Evolutionary conservation across 75 land plant genomes (phyloP).

Genomic region (Picea sitchensis): DNA sequence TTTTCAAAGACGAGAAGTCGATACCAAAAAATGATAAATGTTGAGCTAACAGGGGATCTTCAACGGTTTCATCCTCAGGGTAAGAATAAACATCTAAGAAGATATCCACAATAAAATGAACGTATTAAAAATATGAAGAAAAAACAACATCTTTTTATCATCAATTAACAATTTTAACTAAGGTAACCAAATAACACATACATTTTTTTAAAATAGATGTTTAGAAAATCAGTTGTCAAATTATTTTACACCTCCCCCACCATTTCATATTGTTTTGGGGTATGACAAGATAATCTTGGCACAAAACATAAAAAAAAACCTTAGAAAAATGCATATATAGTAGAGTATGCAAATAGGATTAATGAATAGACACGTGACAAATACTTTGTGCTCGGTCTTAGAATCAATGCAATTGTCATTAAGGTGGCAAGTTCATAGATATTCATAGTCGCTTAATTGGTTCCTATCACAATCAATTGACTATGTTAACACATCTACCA

Average conservation of each 20-base stretch:
- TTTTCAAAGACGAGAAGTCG: slow-evolving; percentile 89
- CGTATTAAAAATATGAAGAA: slow-evolving; percentile 15
- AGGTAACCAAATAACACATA: background rate
- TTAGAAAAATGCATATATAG: background rate
- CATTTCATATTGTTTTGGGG: background rate
- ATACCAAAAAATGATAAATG: slow-evolving; percentile 96
- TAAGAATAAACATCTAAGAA: slow-evolving; percentile 94
- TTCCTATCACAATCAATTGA: background rate
- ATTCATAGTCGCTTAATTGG: background rate
- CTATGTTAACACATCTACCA: background rate
- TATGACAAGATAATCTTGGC: background rate
- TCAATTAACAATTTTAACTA: background rate
- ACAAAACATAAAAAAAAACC: background rate
- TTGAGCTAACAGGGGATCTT: slow-evolving; percentile 90
- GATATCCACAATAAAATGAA: slow-evolving; percentile 25
- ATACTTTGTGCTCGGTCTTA: background rate
- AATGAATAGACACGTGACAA: background rate
- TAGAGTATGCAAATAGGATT: background rate
- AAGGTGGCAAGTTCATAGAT: background rate
- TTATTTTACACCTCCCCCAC: background rate
- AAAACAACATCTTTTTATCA: slow-evolving; percentile 2
- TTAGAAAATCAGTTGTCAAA: background rate
- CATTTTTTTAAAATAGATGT: background rate
- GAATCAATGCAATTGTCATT: background rate
- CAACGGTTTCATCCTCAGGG: slow-evolving; percentile 92